Percentiles rank a stretch among this genome's conserved stretches.
Conservation (phyloP, 2,329 filamentous ascomycete genomes). For the Cytospora chrysosperma region DNA sequence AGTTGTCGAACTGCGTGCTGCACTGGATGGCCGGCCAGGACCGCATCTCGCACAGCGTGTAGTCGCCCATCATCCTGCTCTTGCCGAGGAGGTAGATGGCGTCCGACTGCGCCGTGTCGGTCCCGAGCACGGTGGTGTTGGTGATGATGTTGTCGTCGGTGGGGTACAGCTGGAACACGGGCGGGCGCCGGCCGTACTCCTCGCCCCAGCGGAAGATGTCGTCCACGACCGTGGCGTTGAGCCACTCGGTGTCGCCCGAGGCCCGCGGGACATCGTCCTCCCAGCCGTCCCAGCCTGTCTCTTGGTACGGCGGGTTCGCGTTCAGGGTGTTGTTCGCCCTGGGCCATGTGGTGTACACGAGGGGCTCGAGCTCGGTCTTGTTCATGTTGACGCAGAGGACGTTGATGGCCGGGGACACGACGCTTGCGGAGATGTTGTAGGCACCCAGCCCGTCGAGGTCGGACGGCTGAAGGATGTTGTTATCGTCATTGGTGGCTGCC, state of each 20-base stretch:
- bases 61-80: constrained; percentile 42
- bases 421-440: constrained; percentile 66
- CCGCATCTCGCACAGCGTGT: constrained; percentile 66
- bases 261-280: constrained; percentile 37
- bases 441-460: constrained; percentile 65
- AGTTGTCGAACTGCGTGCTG: constrained; percentile 60
- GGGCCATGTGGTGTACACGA: constrained; percentile 65
- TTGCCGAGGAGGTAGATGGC: constrained; percentile 68
- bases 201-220: constrained; percentile 68
- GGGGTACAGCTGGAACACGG: constrained; percentile 56
- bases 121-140: constrained; percentile 46
- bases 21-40: constrained; percentile 65
- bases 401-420: constrained; percentile 69
- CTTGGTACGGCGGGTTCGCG: constrained; percentile 31
- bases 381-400: constrained; percentile 70
- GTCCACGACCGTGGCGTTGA: constrained; percentile 62
- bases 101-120: constrained; percentile 37
- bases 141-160: constrained; percentile 64
- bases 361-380: constrained; percentile 55
- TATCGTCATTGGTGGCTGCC: constrained; percentile 60
- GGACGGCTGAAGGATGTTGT: constrained; percentile 68
- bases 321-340: constrained; percentile 37
- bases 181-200: constrained; percentile 49
- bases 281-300: constrained; percentile 38
- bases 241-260: constrained; percentile 37